These are phyloP conservation scores for Grosmannia serpens DNA, from an alignment of 2,329 filamentous ascomycete species.

Conservation along the genomic window DNA sequence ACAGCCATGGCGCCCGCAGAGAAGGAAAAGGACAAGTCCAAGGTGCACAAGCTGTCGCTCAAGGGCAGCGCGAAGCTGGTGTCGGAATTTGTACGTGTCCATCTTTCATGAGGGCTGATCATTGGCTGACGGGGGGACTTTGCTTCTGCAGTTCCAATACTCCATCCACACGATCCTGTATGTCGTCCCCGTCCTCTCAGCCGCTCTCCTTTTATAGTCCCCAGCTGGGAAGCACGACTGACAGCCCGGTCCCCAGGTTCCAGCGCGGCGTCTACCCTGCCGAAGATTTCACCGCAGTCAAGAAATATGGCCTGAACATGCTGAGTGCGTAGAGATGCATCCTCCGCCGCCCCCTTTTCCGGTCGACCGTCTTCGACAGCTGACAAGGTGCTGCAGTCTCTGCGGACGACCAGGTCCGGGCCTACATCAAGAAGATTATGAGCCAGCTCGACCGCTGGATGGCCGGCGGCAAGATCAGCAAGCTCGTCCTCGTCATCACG, in stretches of 20 bases:
- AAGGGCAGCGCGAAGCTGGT: conserved; percentile 79
- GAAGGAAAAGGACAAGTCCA: conserved; percentile 59
- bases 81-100: conserved; percentile 73
- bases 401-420: conserved; percentile 93
- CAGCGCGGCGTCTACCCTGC: conserved; percentile 80
- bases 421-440: conserved; percentile 99
- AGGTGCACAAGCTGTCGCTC: conserved; percentile 87
- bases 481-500: conserved; percentile 92
- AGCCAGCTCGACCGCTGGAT: conserved; percentile 96
- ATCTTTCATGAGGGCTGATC: background rate
- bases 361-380: too few species aligned
- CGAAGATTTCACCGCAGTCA: conserved; percentile 93
- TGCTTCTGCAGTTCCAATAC: conserved; percentile 66
- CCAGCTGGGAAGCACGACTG: background rate
- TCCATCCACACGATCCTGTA: conserved; percentile 95
- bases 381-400: conserved; percentile 46
- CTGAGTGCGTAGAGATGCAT: conserved; percentile 39
- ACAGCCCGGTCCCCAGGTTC: conserved; percentile 43
- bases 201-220: background rate
- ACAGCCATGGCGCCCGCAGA: conserved; percentile 10
- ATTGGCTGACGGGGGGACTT: background rate
- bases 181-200: conserved; percentile 15
- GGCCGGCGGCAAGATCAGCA: conserved; percentile 91
- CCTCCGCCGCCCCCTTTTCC: background rate
- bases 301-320: conserved; percentile 99